Evolutionary conservation across 352 stramenopile genomes (phyloP).

Genomic region (Globisporangium mamillatum): DNA sequence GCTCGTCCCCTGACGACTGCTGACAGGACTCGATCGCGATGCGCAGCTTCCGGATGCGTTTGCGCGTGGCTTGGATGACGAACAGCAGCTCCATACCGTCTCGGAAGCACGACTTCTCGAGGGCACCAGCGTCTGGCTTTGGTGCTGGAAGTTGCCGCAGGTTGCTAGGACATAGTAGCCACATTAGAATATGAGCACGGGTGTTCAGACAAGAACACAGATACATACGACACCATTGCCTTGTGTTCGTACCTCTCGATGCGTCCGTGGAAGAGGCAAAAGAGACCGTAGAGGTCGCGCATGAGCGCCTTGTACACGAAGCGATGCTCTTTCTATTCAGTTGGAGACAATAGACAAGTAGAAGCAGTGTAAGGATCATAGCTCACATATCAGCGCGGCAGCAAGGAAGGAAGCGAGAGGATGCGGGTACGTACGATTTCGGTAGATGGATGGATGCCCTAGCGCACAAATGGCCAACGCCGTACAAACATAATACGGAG

Average conservation of each 20-base stretch:
- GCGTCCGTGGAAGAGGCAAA: conserved; percentile 52
- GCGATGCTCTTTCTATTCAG: conserved; percentile 35
- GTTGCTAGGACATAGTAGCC: conserved; percentile 12
- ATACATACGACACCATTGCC: not conserved
- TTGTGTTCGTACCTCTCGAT: conserved; percentile 31
- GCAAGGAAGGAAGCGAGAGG: not conserved
- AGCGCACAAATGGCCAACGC: not conserved
- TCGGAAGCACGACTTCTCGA: not conserved
- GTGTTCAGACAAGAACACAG: not conserved
- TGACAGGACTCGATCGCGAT: conserved; percentile 25
- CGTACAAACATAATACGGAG: not conserved
- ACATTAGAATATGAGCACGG: not conserved
- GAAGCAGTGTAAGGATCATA: not conserved
- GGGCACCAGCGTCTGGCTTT: not conserved
- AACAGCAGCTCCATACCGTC: conserved; percentile 58
- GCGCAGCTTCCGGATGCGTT: conserved; percentile 43
- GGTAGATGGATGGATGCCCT: conserved; percentile 29
- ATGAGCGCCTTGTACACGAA: conserved; percentile 36
- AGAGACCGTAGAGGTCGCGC: conserved; percentile 44
- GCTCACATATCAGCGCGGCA: not conserved
- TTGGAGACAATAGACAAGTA: not conserved
- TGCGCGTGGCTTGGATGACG: conserved; percentile 32
- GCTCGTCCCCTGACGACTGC: conserved; percentile 15
- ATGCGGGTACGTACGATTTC: conserved; percentile 28
- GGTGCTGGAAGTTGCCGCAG: conserved; percentile 13